These are phyloP conservation scores for Malus fusca DNA, from an alignment of 306 rosid species.

Conservation along the genomic window DNA sequence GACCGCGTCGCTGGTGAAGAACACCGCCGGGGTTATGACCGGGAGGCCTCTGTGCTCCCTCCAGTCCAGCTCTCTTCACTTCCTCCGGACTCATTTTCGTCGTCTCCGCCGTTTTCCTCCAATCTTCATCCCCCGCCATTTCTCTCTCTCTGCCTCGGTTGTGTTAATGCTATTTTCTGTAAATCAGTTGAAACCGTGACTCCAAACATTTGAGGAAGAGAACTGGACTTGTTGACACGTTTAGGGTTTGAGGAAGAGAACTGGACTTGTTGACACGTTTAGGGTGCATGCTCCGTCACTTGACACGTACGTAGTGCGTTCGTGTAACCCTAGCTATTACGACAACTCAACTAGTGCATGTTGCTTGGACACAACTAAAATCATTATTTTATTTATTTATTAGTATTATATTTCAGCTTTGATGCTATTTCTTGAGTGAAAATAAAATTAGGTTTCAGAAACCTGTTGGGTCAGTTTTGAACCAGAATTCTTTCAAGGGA, in stretches of 20 bases:
- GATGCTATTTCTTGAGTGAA: not conserved
- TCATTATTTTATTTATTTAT: not conserved
- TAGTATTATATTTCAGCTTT: not conserved
- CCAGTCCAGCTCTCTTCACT: conserved; percentile 52
- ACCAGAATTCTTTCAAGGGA: no score
- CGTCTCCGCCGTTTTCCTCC: conserved; percentile 45
- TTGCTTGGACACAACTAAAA: not conserved
- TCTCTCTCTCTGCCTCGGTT: not conserved
- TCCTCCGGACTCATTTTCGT: conserved; percentile 51
- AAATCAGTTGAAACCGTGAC: not conserved
- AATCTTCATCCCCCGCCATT: conserved; percentile 9
- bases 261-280: not conserved
- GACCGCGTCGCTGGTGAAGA: conserved; percentile 63
- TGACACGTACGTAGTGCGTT: not conserved
- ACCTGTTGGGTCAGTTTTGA: no score
- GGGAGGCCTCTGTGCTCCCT: conserved; percentile 60
- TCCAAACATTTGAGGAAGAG: not conserved
- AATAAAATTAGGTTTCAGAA: no score
- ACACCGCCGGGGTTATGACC: conserved; percentile 38
- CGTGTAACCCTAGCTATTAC: not conserved
- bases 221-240: not conserved
- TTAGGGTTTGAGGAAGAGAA: not conserved
- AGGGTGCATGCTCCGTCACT: not conserved
- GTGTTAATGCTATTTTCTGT: not conserved
- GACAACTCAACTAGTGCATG: not conserved